phyloP scores from a whole-genome alignment of 2,329 filamentous ascomycete species.

The Diaporthe sp. region DNA sequence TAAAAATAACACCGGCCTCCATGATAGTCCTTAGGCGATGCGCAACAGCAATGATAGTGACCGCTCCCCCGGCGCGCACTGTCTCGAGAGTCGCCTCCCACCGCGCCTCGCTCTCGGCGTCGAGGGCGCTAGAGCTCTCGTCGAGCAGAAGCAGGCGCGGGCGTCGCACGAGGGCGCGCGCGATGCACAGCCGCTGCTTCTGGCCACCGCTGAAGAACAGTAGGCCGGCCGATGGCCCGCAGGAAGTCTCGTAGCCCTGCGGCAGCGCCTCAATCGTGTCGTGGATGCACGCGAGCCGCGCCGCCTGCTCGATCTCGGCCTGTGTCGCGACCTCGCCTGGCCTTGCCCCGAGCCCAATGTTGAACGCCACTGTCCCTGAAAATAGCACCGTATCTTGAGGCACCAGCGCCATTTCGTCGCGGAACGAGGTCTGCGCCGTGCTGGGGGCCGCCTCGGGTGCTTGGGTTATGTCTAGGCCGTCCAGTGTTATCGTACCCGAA shows the following conservation, averaged over 20 bases:
- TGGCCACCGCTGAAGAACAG: slow-evolving; percentile 79
- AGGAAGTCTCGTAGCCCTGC: slow-evolving; percentile 74
- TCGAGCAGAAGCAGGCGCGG: slow-evolving; percentile 83
- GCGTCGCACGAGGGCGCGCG: slow-evolving; percentile 78
- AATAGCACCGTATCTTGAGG: slow-evolving; percentile 72
- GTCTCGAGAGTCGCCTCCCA: slow-evolving; percentile 77
- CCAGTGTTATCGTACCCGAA: slow-evolving; percentile 57
- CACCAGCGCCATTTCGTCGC: slow-evolving; percentile 67
- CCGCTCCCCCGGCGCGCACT: slow-evolving; percentile 58
- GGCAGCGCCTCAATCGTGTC: slow-evolving; percentile 74
- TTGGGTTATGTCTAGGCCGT: slow-evolving; percentile 61
- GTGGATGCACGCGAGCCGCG: slow-evolving; percentile 78
- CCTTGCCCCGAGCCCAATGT: slow-evolving; percentile 66
- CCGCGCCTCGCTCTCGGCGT: slow-evolving; percentile 76
- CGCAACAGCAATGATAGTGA: slow-evolving; percentile 68
- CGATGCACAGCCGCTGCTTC: slow-evolving; percentile 83
- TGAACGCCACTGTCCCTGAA: slow-evolving; percentile 68
- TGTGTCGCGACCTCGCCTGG: slow-evolving; percentile 68
- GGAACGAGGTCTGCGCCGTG: slow-evolving; percentile 57
- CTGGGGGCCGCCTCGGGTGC: slow-evolving; percentile 51
- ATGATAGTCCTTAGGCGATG: slow-evolving; percentile 55
- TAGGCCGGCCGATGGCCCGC: slow-evolving; percentile 80
- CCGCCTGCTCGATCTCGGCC: slow-evolving; percentile 75
- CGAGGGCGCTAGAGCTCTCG: slow-evolving; percentile 84
- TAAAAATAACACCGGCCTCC: slow-evolving; percentile 62